Evolutionary conservation across 495 filamentous ascomycete genomes (phyloP), one percentile per base, ranked within the genome.

Genomic region (Talaromyces thailandensis): DNA sequence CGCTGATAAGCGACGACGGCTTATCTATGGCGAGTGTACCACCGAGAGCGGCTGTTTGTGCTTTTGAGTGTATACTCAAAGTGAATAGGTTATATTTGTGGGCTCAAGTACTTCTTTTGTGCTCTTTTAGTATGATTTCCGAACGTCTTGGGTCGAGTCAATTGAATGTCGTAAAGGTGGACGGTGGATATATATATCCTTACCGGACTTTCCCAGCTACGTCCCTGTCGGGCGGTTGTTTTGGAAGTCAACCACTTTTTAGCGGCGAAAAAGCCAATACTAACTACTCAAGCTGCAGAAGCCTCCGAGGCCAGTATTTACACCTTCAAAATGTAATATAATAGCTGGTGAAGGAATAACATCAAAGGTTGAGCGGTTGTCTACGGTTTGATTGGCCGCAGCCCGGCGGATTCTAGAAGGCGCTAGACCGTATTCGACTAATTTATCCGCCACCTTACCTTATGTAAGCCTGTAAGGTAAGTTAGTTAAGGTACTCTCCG

Each of bases 401-500:
- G 35, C 35, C 35, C 9, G 35, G 35, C 43, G n/a, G 18, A 14
- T 61, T 60, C 59, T 61, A 28, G 59, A 61, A 61, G 14, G 26
- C 59, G 26, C 59, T 61, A 61, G 59, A 61, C 37, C 59, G 25
- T 4, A 61, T 31, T 32, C 6, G 59, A 29, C 43, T 35, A 61
- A 25, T 61, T 48, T 43, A 35, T 61, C 59, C 59, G 59, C 59
- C 59, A 61, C 59, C 59, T 18, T 5, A 6, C 24, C 50, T 53
- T 26, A n/a, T n/a, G n/a, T n/a, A n/a, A n/a, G n/a, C n/a, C n/a
- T n/a, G n/a, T n/a, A n/a, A n/a, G n/a, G n/a, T n/a, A n/a, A n/a
- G n/a, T n/a, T n/a, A n/a, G n/a, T n/a, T n/a, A n/a, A n/a, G n/a
- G n/a, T n/a, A 12, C 50, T 14, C 23, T 55, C 51, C 24, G 21